Conservation (phyloP, 2,329 filamentous ascomycete genomes). For the Penicillium sp. region DNA sequence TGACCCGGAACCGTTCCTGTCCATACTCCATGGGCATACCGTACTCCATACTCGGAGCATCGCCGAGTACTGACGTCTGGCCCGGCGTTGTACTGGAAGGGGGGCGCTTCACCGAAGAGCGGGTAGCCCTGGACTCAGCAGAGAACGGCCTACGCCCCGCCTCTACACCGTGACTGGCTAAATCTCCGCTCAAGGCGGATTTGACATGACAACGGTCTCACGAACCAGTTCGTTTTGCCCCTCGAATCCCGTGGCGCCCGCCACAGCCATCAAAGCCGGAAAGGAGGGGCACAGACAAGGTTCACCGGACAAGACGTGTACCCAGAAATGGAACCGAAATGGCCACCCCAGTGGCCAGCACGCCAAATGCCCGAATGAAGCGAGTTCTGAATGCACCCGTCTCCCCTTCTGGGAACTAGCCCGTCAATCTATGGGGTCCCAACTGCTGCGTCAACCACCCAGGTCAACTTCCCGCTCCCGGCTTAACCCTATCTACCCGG, state of each 20-base stretch:
- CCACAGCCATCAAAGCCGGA: neutral
- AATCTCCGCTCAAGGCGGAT: constrained; percentile 2
- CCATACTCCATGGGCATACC: neutral
- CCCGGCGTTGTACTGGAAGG: neutral
- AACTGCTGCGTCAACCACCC: constrained; percentile 8
- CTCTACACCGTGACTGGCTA: neutral
- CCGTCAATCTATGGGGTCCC: constrained; percentile 6
- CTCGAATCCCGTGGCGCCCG: neutral
- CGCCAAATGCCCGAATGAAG: neutral
- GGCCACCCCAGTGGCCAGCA: too few relatives aligned
- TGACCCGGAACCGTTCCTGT: neutral
- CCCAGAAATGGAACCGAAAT: too few relatives aligned
- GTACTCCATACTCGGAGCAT: neutral
- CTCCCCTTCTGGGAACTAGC: neutral
- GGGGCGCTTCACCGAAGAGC: neutral
- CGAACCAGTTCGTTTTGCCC: constrained; percentile 11
- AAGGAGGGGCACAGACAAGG: constrained; percentile 2
- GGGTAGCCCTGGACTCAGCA: constrained; percentile 10
- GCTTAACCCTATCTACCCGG: constrained; percentile 23
- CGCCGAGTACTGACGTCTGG: too few relatives aligned
- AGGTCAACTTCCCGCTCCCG: constrained; percentile 7
- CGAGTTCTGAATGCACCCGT: too few relatives aligned
- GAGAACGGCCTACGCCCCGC: constrained; percentile 15
- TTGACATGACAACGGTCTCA: constrained; percentile 19
- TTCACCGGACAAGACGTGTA: constrained; percentile 5